Percentiles rank a stretch among this genome's conserved stretches.
These are phyloP conservation scores for Tulasnella sp. DNA, from an alignment of 768 basidiomycete species.

Conservation along the genomic window DNA sequence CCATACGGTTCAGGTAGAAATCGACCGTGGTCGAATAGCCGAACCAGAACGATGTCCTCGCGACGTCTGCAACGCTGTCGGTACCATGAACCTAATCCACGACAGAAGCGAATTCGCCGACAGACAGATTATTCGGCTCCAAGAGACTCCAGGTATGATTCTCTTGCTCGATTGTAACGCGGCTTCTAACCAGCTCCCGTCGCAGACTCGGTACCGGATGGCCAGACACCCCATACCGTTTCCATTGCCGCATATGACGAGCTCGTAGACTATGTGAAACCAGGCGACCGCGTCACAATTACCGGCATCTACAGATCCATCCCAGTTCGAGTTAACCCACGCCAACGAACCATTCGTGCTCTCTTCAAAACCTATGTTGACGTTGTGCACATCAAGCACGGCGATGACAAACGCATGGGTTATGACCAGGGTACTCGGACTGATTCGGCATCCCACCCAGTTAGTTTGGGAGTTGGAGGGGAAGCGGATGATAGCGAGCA, in stretches of 20 bases:
- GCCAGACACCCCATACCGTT: conserved; percentile 97
- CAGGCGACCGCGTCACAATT: conserved; percentile 86
- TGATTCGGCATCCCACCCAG: conserved; percentile 58
- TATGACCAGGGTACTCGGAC: conserved; percentile 76
- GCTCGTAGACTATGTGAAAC: conserved; percentile 92
- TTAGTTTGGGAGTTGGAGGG: conserved; percentile 58
- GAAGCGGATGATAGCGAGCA: conserved; percentile 52
- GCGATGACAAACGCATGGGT: conserved; percentile 56
- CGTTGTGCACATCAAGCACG: conserved; percentile 84
- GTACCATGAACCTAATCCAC: conserved; percentile 92
- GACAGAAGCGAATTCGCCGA: conserved; percentile 97
- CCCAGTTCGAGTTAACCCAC: conserved; percentile 90
- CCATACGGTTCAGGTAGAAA: conserved; percentile 95
- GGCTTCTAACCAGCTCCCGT: background rate
- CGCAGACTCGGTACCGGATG: conserved; percentile 88
- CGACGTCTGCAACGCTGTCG: conserved; percentile 82
- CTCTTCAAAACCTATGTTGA: conserved; percentile 98
- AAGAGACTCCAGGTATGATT: conserved; percentile 73
- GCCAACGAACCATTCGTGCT: conserved; percentile 86
- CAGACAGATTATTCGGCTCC: conserved; percentile 88
- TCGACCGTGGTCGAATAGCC: conserved; percentile 95
- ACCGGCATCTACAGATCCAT: conserved; percentile 94
- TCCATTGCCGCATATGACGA: conserved; percentile 98
- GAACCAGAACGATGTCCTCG: conserved; percentile 90
- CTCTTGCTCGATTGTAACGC: background rate